These are phyloP conservation scores for Blepharisma japonicum DNA, from an alignment of 73 alveolate genomes.

Conservation along the genomic window DNA sequence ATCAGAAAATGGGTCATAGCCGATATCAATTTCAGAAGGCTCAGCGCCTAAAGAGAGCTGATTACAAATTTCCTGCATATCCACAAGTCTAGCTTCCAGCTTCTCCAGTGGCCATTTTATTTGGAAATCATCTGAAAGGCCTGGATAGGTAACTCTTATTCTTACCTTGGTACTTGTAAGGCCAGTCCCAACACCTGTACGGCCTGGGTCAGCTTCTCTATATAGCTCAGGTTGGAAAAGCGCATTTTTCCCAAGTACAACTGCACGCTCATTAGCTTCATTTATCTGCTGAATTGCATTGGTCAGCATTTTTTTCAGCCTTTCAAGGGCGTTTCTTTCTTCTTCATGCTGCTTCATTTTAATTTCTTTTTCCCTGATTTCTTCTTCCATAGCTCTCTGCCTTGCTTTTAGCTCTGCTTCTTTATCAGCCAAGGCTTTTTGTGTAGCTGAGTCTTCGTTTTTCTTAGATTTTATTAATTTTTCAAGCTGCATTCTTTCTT, in stretches of 20 bases:
- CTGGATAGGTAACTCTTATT: constrained; percentile 40
- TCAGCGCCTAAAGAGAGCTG: not conserved
- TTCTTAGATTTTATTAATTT: constrained; percentile 22
- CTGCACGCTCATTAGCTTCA: constrained; percentile 68
- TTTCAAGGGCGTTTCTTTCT: constrained; percentile 40
- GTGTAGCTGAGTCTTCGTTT: constrained; percentile 23
- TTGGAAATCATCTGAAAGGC: constrained; percentile 40
- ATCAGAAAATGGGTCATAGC: constrained; percentile 87
- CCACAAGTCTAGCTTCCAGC: constrained; percentile 49
- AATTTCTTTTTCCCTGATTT: constrained; percentile 38
- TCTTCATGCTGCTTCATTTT: constrained; percentile 46
- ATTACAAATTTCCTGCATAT: constrained; percentile 25
- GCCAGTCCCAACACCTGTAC: constrained; percentile 29
- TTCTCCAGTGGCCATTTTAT: constrained; percentile 51
- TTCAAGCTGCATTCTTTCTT: constrained; percentile 39
- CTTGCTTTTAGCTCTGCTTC: constrained; percentile 52
- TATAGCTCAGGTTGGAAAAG: constrained; percentile 35
- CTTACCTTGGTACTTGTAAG: constrained; percentile 52
- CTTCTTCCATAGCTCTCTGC: constrained; percentile 57
- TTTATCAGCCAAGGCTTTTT: constrained; percentile 14
- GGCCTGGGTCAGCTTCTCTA: constrained; percentile 31
- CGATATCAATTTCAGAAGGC: not conserved
- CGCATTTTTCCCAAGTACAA: constrained; percentile 43
- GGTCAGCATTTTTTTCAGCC: constrained; percentile 38
- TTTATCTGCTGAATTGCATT: constrained; percentile 49